Evolutionary conservation across 345 rosid species (phyloP), one percentile per base, ranked within the genome.

Genomic region (Murraya paniculata): DNA sequence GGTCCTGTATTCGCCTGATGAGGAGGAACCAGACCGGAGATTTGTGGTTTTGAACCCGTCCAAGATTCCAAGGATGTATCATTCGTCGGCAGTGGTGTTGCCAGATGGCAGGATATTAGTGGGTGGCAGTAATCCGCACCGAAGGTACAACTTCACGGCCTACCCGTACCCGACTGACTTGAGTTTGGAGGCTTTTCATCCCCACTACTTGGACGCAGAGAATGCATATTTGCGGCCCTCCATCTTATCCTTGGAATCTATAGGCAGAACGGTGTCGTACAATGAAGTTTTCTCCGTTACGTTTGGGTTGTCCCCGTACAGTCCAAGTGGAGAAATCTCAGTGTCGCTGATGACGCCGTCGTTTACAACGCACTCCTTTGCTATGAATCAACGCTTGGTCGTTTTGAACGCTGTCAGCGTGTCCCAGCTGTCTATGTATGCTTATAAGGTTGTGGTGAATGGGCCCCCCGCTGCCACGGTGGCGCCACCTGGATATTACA

Each of bases 41-140:
- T 95, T 95, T 48, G 82, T 71, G 14, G 83, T 93, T 19, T 85
- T 91, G 39, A 77, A 79, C 77, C 89, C 92, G 27, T 66, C 90
- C 3, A 82, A 24, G 9, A 84, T 81, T 39, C 88, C 97, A 11
- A 83, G 98, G 33, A 89, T 95, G 95, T 95, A 95, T 83, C 98
- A 95, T 76, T 90, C 98, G 0, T 69, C 94, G 0, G 93, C 95
- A 5, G 81, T 82, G 56, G 85, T 95, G 36, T 80, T 91, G 75
- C 87, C 91, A 64, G 98, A 95, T 68, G 97, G 95, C 27, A 87
- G 98, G 76, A 83, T 95, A 27, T 79, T 95, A 28, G 91, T 95
- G 70, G 97, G 94, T 18, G 98, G 98, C 25, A 92, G 98, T 84
- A 95, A 95, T 77, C 98, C 97, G 21, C 89, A 95, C 85, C 70